Percentiles rank a stretch among this genome's conserved stretches.
These are phyloP conservation scores for Elaeis oleifera DNA, from an alignment of 202 grass and related monocot species.

Conservation along the genomic window DNA sequence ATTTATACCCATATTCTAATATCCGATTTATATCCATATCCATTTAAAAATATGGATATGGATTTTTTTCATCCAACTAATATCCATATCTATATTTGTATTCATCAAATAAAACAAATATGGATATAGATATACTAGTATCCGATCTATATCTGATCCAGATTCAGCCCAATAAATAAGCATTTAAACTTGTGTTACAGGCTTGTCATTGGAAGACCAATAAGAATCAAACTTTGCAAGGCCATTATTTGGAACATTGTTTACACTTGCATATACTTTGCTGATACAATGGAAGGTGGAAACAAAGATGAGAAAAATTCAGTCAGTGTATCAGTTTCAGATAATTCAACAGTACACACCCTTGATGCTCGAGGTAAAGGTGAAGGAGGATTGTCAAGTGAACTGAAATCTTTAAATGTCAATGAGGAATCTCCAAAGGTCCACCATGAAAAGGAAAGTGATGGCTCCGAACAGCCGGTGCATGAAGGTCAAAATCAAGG, in stretches of 20 bases:
- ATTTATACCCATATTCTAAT: too few species aligned
- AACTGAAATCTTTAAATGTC: slow-evolving; percentile 39
- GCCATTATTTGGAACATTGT: not conserved
- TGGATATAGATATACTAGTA: too few species aligned
- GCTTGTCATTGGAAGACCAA: not conserved
- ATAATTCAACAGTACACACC: slow-evolving; percentile 27
- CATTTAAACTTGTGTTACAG: not conserved
- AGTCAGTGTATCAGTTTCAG: not conserved
- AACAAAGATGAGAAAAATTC: slow-evolving; percentile 28
- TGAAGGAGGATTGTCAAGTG: slow-evolving; percentile 22
- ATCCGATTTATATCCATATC: too few species aligned
- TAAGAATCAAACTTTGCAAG: not conserved
- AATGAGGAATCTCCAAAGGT: slow-evolving; percentile 18
- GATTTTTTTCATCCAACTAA: too few species aligned
- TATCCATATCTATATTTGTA: too few species aligned
- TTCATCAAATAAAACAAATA: too few species aligned
- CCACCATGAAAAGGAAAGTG: not conserved
- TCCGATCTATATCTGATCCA: too few species aligned
- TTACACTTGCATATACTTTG: not conserved
- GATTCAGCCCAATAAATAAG: too few species aligned
- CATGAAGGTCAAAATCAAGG: not conserved
- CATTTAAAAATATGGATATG: too few species aligned
- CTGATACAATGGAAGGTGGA: slow-evolving; percentile 23
- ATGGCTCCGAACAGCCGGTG: slow-evolving; percentile 22
- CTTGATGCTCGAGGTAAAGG: slow-evolving; percentile 33